Conservation (phyloP, 2,329 filamentous ascomycete genomes). For the Ophioceras dolichostomum region DNA sequence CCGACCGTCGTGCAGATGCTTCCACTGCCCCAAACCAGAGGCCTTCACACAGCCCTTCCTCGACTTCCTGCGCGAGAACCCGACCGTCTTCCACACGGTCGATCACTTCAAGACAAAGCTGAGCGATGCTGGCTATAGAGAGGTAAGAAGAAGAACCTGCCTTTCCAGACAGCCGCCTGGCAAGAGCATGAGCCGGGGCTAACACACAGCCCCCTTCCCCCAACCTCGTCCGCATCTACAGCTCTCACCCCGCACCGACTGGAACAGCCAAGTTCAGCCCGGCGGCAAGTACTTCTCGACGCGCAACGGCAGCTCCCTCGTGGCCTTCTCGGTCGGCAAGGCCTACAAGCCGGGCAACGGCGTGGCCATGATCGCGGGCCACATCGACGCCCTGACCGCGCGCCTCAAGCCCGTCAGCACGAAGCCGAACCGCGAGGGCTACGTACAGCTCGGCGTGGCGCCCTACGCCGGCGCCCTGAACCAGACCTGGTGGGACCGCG, state of each 20-base stretch:
- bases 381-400: slow-evolving; percentile 85
- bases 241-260: slow-evolving; percentile 69
- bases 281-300: slow-evolving; percentile 41
- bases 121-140: slow-evolving; percentile 57
- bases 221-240: slow-evolving; percentile 19
- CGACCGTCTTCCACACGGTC: slow-evolving; percentile 87
- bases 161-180: not conserved
- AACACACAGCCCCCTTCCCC: slow-evolving; percentile 6
- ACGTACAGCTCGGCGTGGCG: slow-evolving; percentile 78
- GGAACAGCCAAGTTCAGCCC: slow-evolving; percentile 57
- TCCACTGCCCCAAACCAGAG: too few species aligned
- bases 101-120: slow-evolving; percentile 66
- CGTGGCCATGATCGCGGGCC: slow-evolving; percentile 54
- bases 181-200: not conserved
- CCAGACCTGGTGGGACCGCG: slow-evolving; percentile 92
- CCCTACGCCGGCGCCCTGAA: slow-evolving; percentile 85
- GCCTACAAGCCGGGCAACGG: slow-evolving; percentile 22
- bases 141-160: slow-evolving; percentile 30
- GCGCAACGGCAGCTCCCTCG: slow-evolving; percentile 21
- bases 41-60: slow-evolving; percentile 75
- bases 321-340: slow-evolving; percentile 22
- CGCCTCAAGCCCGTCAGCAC: slow-evolving; percentile 84
- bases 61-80: slow-evolving; percentile 78
- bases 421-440: slow-evolving; percentile 75
- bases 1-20: too few species aligned